Base-by-base conservation (phyloP, 2,329 filamentous ascomycete genomes). In the Keithomyces neogunnii region DNA sequence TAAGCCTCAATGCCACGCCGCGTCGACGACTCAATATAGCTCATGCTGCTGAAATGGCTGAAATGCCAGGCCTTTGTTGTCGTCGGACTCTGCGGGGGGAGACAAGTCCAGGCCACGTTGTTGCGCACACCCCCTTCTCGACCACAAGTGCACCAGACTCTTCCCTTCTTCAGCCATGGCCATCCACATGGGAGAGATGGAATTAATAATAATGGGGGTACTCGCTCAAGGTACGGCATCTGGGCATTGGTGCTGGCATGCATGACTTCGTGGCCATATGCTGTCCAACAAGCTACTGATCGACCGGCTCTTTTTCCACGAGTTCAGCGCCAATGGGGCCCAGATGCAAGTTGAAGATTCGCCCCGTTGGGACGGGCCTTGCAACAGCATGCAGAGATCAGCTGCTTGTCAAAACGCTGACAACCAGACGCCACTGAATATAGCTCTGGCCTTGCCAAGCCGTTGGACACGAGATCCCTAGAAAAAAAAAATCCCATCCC, bases 221-320 rank as follows among this genome's bases (percentile, higher is more conserved):
- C 19, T 19, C 19, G 19, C 19, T 19, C 19, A 40, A 47, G 13
- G 46, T 48, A 44, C 46, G 47, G 52, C 53, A 46, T 50, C 48
- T 46, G 40, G 33, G 46, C 35, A 50, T 47, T 47, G 55, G 54
- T 54, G 57, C 51, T 57, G 56, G 57, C 51, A 64, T 64, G 62
- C 62, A 64, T 48, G 56, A 56, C 51, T 60, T 58, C 60, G 62
- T 63, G 62, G 62, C 60, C 62, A 57, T 59, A 56, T 58, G 53
- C 53, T 59, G 57, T 55, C 54, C 48, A 59, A 48, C 52, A 47
- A 49, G 38, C 9, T 29, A 48, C 35, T 7, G 3, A 31, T 35
- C 31, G 3, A n/a, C 39, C 30, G 9, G 39, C 11, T 2, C 8
- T 13, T 44, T 19, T 28, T 28, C 40, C 40, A 44, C 11, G 47